Conservation (phyloP, 208 protist species). For the Trypanosoma brucei region DNA sequence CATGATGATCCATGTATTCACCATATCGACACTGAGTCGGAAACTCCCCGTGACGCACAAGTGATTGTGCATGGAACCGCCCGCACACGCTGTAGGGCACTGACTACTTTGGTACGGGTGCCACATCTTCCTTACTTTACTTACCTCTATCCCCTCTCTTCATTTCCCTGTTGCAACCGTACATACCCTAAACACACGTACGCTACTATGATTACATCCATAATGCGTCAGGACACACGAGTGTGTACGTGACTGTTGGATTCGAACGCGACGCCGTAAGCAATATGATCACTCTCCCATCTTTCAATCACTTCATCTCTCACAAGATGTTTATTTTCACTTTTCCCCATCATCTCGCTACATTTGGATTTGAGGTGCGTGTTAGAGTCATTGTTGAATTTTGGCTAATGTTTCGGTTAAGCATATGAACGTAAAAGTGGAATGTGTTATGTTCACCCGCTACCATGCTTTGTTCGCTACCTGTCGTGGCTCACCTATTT, state of each 20-base stretch:
- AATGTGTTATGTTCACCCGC: neutral
- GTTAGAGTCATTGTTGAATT: neutral
- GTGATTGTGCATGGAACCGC: conserved; percentile 21
- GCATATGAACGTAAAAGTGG: neutral
- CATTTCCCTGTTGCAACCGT: neutral
- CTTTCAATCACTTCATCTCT: neutral
- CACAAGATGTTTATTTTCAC: conserved; percentile 18
- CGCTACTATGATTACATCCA: conserved; percentile 14
- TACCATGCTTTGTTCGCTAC: conserved; percentile 34
- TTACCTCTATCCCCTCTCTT: neutral
- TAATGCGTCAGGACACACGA: conserved; percentile 30
- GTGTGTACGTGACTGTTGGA: conserved; percentile 30
- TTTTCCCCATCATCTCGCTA: conserved; percentile 10
- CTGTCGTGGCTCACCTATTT: conserved; percentile 17
- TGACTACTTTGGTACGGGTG: neutral
- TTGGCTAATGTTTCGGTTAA: conserved; percentile 17
- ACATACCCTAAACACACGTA: neutral
- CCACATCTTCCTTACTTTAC: neutral
- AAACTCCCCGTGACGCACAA: conserved; percentile 19
- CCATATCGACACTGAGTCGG: conserved; percentile 32
- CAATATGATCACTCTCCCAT: conserved; percentile 25
- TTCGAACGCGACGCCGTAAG: conserved; percentile 46
- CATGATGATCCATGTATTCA: conserved; percentile 28
- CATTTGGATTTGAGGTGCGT: conserved; percentile 31
- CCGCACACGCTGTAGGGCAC: conserved; percentile 13